phyloP scores from a whole-genome alignment of 805 yeast species.

The Candida manassasensis region DNA sequence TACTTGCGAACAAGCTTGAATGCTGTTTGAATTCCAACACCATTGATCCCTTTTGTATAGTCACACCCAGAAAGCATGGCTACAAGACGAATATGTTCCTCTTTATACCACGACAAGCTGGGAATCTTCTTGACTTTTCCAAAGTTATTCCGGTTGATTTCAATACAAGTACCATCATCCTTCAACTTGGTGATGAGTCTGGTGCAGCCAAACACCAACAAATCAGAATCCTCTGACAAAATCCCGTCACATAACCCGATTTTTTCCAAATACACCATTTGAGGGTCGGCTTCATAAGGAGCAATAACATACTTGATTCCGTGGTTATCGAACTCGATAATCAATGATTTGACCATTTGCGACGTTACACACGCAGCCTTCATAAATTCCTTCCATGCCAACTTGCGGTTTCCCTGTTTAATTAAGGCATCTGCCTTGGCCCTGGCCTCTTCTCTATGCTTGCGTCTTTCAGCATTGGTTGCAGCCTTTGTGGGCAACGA shows the following conservation, averaged over 20 bases:
- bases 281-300: slow-evolving; percentile 98
- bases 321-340: slow-evolving; percentile 58
- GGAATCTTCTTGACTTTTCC: slow-evolving; percentile 41
- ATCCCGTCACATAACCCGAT: slow-evolving; percentile 75
- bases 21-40: slow-evolving; percentile 78
- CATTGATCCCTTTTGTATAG: slow-evolving; percentile 80
- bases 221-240: slow-evolving; percentile 90
- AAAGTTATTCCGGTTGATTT: slow-evolving; percentile 57
- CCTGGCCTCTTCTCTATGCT: slow-evolving; percentile 54
- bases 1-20: slow-evolving; percentile 51
- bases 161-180: slow-evolving; percentile 69
- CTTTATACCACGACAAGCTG: slow-evolving; percentile 47
- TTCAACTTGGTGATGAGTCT: slow-evolving; percentile 76
- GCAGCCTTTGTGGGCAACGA: slow-evolving; percentile 70
- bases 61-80: slow-evolving; percentile 97
- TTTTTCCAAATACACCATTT: slow-evolving; percentile 84
- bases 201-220: slow-evolving; percentile 81
- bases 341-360: slow-evolving; percentile 82
- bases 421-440: slow-evolving; percentile 50
- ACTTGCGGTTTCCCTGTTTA: slow-evolving; percentile 47
- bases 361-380: slow-evolving; percentile 86
- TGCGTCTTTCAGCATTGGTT: slow-evolving; percentile 64
- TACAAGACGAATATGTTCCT: slow-evolving; percentile 60
- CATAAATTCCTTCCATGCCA: slow-evolving; percentile 65
- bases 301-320: slow-evolving; percentile 79